phyloP scores from a whole-genome alignment of 441 rosid species.

The Rhodomyrtus psidioides region DNA sequence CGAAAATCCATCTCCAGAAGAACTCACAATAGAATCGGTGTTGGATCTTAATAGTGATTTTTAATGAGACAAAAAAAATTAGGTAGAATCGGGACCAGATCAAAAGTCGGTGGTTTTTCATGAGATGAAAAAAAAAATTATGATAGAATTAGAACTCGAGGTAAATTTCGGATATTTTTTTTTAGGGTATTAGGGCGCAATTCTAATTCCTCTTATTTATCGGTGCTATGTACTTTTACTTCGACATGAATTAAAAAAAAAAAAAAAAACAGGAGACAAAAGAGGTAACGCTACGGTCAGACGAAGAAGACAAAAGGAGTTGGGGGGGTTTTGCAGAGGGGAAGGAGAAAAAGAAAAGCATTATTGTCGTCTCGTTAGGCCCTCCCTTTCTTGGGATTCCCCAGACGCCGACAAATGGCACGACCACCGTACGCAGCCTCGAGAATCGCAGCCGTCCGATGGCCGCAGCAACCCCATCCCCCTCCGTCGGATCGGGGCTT shows the following conservation, averaged over 20 bases:
- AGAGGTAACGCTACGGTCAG: neutral
- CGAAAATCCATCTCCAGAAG: rapidly evolving
- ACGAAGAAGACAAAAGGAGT: neutral
- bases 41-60: rapidly evolving
- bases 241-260: neutral
- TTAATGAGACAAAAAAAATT: rapidly evolving
- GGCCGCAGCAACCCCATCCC: neutral
- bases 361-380: neutral
- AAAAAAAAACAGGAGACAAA: neutral
- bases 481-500: neutral
- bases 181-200: too few species aligned
- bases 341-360: neutral
- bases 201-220: neutral
- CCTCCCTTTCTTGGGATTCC: neutral
- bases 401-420: neutral
- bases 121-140: too few species aligned
- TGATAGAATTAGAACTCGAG: too few species aligned
- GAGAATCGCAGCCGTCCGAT: neutral
- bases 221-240: neutral
- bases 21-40: too few species aligned
- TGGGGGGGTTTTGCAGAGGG: neutral
- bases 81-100: neutral
- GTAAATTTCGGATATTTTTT: too few species aligned
- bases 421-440: neutral
- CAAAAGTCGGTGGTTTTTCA: rapidly evolving